Conservation (phyloP, 2,329 filamentous ascomycete genomes). For the Rhynchosporium secalis region DNA sequence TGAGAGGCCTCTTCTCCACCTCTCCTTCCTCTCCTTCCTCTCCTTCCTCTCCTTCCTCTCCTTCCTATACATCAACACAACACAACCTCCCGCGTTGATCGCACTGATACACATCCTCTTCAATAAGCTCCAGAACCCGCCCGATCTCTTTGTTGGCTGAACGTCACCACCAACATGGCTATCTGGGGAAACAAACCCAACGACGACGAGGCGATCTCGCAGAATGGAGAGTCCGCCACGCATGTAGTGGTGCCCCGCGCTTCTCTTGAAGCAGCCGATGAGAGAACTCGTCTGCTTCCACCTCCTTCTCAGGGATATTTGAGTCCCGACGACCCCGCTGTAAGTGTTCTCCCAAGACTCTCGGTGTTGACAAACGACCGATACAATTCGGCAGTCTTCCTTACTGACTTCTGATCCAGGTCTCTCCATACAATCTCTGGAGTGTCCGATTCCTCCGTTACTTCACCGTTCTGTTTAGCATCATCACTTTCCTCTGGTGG, state of each 20-base stretch:
- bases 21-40: neutral
- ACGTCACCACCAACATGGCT: constrained; percentile 43
- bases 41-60: neutral
- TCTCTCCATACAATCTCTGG: constrained; percentile 93
- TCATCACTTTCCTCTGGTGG: constrained; percentile 89
- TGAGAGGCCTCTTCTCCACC: neutral
- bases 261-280: constrained; percentile 49
- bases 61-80: neutral
- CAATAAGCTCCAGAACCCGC: neutral
- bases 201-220: constrained; percentile 37
- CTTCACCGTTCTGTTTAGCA: constrained; percentile 72
- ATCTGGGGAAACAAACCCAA: constrained; percentile 55
- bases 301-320: constrained; percentile 52
- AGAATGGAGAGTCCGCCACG: constrained; percentile 22
- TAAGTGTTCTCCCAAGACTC: constrained; percentile 46
- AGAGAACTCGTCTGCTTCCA: constrained; percentile 49
- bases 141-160: neutral
- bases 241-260: constrained; percentile 34
- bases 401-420: constrained; percentile 40
- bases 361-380: neutral
- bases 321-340: constrained; percentile 78
- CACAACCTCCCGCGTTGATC: too few relatives aligned
- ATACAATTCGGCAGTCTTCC: neutral
- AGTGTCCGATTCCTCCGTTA: constrained; percentile 79
- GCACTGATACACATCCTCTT: neutral